Percentiles rank a stretch among this genome's conserved stretches.
Evolutionary conservation across 257 asterid genomes (phyloP).

Genomic region (Paraleonurus japonicus): DNA sequence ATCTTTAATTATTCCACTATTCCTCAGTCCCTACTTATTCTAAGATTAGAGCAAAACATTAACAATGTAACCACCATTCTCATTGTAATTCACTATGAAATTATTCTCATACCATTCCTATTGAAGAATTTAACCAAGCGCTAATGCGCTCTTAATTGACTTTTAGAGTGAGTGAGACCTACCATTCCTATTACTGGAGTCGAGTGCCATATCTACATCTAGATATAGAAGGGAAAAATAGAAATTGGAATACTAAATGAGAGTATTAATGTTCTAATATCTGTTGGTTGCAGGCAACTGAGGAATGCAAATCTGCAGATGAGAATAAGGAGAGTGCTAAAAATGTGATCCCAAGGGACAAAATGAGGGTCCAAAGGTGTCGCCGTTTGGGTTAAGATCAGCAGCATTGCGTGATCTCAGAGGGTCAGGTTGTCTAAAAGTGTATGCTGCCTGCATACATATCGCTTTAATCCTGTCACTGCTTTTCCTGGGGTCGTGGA

Average conservation of each 20-base stretch:
- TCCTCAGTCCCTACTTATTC: no score
- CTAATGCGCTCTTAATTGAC: neutral
- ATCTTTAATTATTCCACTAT: no score
- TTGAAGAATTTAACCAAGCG: no score
- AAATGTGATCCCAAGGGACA: conserved; percentile 21
- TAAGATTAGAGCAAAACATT: no score
- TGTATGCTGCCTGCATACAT: conserved; percentile 31
- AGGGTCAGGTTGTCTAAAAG: conserved; percentile 23
- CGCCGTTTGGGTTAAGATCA: conserved; percentile 17
- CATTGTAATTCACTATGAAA: no score
- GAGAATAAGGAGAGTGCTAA: conserved; percentile 20
- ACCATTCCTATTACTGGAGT: neutral
- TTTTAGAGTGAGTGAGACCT: neutral
- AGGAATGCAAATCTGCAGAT: conserved; percentile 14
- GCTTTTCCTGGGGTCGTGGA: conserved; percentile 40
- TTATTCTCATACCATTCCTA: no score
- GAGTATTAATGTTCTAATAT: neutral
- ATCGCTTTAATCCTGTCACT: conserved; percentile 35
- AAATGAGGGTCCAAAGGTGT: conserved; percentile 16
- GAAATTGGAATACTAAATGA: neutral
- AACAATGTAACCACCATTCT: no score
- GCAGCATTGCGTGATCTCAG: conserved; percentile 18
- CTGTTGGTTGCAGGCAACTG: conserved; percentile 36
- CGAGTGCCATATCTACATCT: neutral
- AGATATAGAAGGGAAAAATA: neutral